phyloP scores from a whole-genome alignment of 805 yeast genomes.

The Scheffersomyces coipomensis region DNA sequence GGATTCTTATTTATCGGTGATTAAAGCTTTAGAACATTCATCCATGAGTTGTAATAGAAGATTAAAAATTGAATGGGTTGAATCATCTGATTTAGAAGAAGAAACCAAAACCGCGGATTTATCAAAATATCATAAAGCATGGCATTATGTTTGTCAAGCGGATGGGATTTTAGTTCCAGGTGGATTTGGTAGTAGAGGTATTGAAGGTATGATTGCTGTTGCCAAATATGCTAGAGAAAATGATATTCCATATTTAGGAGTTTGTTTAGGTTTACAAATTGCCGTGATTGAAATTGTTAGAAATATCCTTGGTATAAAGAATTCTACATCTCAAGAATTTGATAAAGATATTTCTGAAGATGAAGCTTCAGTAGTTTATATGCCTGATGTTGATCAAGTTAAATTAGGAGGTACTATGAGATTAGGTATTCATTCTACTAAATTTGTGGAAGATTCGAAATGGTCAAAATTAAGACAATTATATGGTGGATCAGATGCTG shows the following conservation, averaged over 20 bases:
- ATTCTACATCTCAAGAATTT: constrained; percentile 83
- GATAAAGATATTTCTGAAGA: constrained; percentile 58
- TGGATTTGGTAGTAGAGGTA: constrained; percentile 96
- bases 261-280: constrained; percentile 94
- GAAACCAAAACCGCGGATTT: constrained; percentile 62
- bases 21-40: constrained; percentile 92
- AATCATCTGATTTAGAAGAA: constrained; percentile 85
- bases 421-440: constrained; percentile 89
- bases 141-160: constrained; percentile 90
- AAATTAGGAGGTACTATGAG: constrained; percentile 99
- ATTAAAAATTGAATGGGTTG: constrained; percentile 93
- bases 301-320: constrained; percentile 64
- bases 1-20: constrained; percentile 92
- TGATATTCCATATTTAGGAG: constrained; percentile 91
- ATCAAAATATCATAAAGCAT: constrained; percentile 86
- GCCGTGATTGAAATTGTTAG: constrained; percentile 94
- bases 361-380: constrained; percentile 81
- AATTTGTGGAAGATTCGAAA: constrained; percentile 66
- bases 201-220: constrained; percentile 96
- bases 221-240: constrained; percentile 98
- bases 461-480: constrained; percentile 71
- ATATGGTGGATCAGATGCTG: constrained; percentile 68
- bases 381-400: constrained; percentile 97
- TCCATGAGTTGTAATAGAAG: constrained; percentile 86
- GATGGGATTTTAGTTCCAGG: constrained; percentile 98